Evolutionary conservation across 139 green algal species (phyloP).

Genomic region (Asterochloris sp.): DNA sequence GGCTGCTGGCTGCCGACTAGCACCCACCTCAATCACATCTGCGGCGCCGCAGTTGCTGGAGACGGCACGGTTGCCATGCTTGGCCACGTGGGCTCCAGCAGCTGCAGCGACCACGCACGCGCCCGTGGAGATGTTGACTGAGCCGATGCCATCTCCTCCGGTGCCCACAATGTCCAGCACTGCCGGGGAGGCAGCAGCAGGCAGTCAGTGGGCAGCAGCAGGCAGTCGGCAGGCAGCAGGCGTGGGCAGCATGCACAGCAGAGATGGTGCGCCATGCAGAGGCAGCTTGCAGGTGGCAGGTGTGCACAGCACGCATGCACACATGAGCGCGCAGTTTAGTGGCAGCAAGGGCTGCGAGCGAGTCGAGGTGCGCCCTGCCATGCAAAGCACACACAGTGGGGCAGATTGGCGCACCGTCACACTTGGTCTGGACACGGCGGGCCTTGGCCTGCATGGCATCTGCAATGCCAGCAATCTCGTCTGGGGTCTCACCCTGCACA

Average conservation of each 20-base stretch:
- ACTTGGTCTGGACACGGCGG: slow-evolving; percentile 54
- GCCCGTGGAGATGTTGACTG: slow-evolving; percentile 98
- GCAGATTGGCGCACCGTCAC: slow-evolving; percentile 34
- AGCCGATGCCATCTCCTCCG: slow-evolving; percentile 94
- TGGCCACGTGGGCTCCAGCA: slow-evolving; percentile 93
- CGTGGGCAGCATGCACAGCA: background rate
- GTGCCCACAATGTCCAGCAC: slow-evolving; percentile 98
- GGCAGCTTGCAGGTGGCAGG: too few species aligned
- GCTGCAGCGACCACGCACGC: slow-evolving; percentile 90
- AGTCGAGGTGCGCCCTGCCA: too few species aligned
- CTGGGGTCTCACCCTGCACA: slow-evolving; percentile 85
- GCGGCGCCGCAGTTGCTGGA: slow-evolving; percentile 91
- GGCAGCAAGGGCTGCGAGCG: too few species aligned
- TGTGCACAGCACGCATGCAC: too few species aligned
- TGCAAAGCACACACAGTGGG: too few species aligned
- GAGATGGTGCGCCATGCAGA: background rate
- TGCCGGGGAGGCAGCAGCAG: slow-evolving; percentile 17
- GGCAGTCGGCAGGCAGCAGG: background rate
- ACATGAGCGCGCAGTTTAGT: too few species aligned
- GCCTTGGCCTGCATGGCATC: slow-evolving; percentile 67
- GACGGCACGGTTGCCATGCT: slow-evolving; percentile 95
- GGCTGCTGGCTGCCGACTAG: background rate
- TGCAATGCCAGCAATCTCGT: slow-evolving; percentile 91
- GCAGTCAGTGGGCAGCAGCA: background rate
- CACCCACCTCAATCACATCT: slow-evolving; percentile 81